Evolutionary conservation across 495 filamentous ascomycete species (phyloP).

Genomic region (Neurospora intermedia): DNA sequence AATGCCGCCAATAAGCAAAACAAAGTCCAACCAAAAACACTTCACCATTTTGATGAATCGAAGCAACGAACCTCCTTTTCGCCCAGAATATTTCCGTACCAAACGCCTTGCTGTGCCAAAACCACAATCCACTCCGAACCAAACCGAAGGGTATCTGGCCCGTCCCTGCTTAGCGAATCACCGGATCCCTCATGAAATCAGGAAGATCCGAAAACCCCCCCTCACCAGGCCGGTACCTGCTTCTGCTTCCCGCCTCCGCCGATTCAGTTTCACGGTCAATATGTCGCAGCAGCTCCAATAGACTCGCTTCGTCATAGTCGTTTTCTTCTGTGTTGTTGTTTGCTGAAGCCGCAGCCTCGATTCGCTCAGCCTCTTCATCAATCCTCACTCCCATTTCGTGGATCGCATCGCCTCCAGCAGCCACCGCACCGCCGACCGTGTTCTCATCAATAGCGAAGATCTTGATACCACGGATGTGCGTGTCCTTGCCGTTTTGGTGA

Average conservation of each 20-base stretch:
- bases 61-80: neutral
- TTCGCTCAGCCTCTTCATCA: conserved; percentile 12
- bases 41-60: neutral
- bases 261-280: conserved; percentile 6
- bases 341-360: conserved; percentile 3
- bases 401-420: neutral
- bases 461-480: conserved; percentile 88
- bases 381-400: conserved; percentile 11
- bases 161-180: conserved; percentile 27
- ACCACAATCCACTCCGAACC: neutral
- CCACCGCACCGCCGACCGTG: conserved; percentile 6
- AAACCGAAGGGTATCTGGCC: neutral
- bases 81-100: neutral
- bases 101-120: neutral
- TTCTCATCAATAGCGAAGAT: conserved; percentile 67
- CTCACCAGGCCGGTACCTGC: conserved; percentile 12
- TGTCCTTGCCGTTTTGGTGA: conserved; percentile 98
- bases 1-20: neutral
- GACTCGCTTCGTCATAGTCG: conserved; percentile 17
- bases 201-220: conserved; percentile 22
- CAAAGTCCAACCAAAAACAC: neutral
- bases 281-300: conserved; percentile 18
- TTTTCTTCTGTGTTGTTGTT: conserved; percentile 1
- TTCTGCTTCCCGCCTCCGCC: neutral
- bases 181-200: conserved; percentile 36